phyloP scores from a whole-genome alignment of 1,284 basidiomycete species.

The Ganoderma lucidum region DNA sequence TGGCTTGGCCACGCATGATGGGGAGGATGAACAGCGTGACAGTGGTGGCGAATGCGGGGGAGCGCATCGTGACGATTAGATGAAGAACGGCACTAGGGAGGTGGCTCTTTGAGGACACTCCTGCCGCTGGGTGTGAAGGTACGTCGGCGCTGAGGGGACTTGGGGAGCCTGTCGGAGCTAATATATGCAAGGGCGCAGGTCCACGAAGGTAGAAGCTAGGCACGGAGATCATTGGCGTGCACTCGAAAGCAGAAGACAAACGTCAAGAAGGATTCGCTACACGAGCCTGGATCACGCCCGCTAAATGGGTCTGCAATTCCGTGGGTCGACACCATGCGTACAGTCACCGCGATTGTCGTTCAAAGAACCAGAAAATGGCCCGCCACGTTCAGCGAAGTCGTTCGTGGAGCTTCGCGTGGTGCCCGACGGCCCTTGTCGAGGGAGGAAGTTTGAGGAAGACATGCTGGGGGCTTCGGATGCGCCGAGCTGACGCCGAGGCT shows the following conservation, averaged over 20 bases:
- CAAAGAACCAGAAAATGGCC: neutral
- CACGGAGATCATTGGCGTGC: neutral
- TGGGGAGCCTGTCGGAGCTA: neutral
- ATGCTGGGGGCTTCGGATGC: neutral
- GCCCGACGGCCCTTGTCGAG: neutral
- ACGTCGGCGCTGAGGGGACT: neutral
- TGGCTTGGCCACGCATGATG: slow-evolving; percentile 26
- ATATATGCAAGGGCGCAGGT: neutral
- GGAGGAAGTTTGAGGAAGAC: neutral
- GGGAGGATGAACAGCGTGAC: slow-evolving; percentile 16
- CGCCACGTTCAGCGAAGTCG: neutral
- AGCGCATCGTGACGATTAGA: neutral
- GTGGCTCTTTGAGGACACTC: no score
- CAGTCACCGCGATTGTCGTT: neutral
- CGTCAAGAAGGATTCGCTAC: neutral
- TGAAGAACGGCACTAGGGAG: no score
- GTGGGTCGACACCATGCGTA: neutral
- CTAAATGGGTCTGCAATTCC: no score
- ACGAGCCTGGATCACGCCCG: neutral
- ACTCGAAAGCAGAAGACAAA: neutral
- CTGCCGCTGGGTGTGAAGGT: neutral
- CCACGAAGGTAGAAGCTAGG: neutral
- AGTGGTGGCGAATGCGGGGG: neutral
- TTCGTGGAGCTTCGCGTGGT: neutral
- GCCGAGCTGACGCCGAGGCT: neutral